These are phyloP conservation scores for Phytopythium vexans DNA, from an alignment of 352 stramenopile species.

Conservation along the genomic window DNA sequence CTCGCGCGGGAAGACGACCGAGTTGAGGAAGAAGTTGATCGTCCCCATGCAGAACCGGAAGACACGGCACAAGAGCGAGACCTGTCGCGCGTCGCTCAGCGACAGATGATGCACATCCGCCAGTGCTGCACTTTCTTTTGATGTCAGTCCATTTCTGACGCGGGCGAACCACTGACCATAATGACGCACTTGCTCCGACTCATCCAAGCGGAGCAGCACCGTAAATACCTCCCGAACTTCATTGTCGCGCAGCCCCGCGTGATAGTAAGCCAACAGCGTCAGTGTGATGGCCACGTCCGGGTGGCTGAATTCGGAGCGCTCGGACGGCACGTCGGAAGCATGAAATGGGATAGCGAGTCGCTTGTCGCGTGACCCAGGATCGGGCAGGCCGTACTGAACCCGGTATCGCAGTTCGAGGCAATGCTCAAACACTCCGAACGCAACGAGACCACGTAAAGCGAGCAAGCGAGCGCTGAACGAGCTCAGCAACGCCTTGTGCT, in stretches of 20 bases:
- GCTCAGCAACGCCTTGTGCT: slow-evolving; percentile 10
- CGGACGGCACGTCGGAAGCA: slow-evolving; percentile 75
- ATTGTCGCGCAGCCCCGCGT: slow-evolving; percentile 47
- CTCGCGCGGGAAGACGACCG: slow-evolving; percentile 78
- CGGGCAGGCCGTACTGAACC: slow-evolving; percentile 74
- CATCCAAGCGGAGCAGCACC: slow-evolving; percentile 55
- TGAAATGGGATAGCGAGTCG: slow-evolving; percentile 84
- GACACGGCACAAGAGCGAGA: slow-evolving; percentile 39
- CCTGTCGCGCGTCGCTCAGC: slow-evolving; percentile 61
- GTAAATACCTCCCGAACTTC: slow-evolving; percentile 56
- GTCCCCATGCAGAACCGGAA: slow-evolving; percentile 62
- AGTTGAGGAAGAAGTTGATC: slow-evolving; percentile 88
- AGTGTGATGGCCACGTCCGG: slow-evolving; percentile 82
- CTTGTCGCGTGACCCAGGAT: slow-evolving; percentile 39
- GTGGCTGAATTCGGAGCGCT: slow-evolving; percentile 87
- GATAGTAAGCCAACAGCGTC: slow-evolving; percentile 86
- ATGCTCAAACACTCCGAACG: slow-evolving; percentile 73
- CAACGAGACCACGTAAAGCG: slow-evolving; percentile 68
- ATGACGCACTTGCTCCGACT: slow-evolving; percentile 50
- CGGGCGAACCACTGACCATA: slow-evolving; percentile 71
- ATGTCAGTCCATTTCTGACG: slow-evolving; percentile 18
- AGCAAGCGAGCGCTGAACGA: slow-evolving; percentile 43
- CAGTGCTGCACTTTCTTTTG: slow-evolving; percentile 26
- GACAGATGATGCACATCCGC: slow-evolving; percentile 71
- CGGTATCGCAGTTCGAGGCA: slow-evolving; percentile 85